Conservation (phyloP, 352 stramenopile species). For the Phytophthora syringae region DNA sequence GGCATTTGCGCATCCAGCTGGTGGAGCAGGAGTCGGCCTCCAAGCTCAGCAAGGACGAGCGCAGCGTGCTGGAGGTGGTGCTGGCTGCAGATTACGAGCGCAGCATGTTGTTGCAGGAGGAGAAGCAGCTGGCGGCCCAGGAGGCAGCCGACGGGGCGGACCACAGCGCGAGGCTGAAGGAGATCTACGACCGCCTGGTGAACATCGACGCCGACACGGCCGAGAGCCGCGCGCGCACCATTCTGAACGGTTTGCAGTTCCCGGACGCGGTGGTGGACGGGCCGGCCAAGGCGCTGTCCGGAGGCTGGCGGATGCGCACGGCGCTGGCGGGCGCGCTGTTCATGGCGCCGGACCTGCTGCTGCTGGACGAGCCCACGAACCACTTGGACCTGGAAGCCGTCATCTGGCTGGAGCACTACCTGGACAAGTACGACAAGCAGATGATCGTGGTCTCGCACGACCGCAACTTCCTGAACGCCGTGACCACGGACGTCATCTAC, state of each 20-base stretch:
- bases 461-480: slow-evolving; percentile 96
- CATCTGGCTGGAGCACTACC: slow-evolving; percentile 93
- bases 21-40: slow-evolving; percentile 95
- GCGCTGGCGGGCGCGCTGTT: slow-evolving; percentile 95
- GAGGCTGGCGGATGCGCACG: slow-evolving; percentile 95
- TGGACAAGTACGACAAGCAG: slow-evolving; percentile 93
- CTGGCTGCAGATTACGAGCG: slow-evolving; percentile 95
- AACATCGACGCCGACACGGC: slow-evolving; percentile 92
- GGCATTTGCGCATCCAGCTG: slow-evolving; percentile 95
- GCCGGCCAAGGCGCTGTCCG: slow-evolving; percentile 91
- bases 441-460: slow-evolving; percentile 97
- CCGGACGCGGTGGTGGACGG: slow-evolving; percentile 91
- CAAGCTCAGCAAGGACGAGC: slow-evolving; percentile 80
- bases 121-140: slow-evolving; percentile 90
- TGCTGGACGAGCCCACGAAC: slow-evolving; percentile 96
- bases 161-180: slow-evolving; percentile 63
- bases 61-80: slow-evolving; percentile 94
- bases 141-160: slow-evolving; percentile 47
- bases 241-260: slow-evolving; percentile 95
- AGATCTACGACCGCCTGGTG: slow-evolving; percentile 89
- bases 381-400: slow-evolving; percentile 92
- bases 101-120: slow-evolving; percentile 89
- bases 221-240: slow-evolving; percentile 90
- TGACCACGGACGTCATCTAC: slow-evolving; percentile 96
- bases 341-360: slow-evolving; percentile 94